These are phyloP conservation scores for Colletotrichum phormii DNA, from an alignment of 2,329 filamentous ascomycete genomes.

Conservation along the genomic window DNA sequence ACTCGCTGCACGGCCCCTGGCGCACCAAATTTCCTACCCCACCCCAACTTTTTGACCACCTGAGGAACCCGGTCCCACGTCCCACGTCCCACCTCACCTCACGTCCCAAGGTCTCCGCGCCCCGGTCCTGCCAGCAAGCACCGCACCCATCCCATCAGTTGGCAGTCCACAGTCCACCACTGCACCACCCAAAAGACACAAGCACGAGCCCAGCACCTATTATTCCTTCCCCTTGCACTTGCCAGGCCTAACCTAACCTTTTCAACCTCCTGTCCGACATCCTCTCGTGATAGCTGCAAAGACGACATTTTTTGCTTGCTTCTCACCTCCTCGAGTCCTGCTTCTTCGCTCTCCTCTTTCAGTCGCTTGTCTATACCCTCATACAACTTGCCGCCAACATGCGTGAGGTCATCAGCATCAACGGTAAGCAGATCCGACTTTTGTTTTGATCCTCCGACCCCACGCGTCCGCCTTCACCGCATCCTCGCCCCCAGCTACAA, in stretches of 20 bases:
- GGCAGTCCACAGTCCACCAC: slow-evolving; percentile 1
- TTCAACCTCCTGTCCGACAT: slow-evolving; percentile 35
- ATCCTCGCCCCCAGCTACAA: slow-evolving; percentile 44
- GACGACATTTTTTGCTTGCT: slow-evolving; percentile 28
- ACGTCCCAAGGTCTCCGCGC: slow-evolving; percentile 2
- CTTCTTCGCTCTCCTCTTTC: slow-evolving; percentile 29
- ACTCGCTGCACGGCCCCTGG: slow-evolving; percentile 34
- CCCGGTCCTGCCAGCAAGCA: slow-evolving; percentile 1
- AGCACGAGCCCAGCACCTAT: slow-evolving; percentile 34
- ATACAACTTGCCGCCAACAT: slow-evolving; percentile 69
- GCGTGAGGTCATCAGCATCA: slow-evolving; percentile 99
- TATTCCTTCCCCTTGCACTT: slow-evolving; percentile 34
- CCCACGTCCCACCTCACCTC: neutral
- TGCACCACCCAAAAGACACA: slow-evolving; percentile 17
- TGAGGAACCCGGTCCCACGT: slow-evolving; percentile 25
- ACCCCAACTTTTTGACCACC: slow-evolving; percentile 23
- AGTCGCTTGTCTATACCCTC: slow-evolving; percentile 40
- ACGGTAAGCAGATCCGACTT: slow-evolving; percentile 74
- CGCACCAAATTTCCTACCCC: slow-evolving; percentile 37
- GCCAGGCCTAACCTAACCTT: slow-evolving; percentile 28
- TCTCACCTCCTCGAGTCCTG: slow-evolving; percentile 18
- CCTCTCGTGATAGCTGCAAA: slow-evolving; percentile 36
- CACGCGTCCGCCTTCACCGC: slow-evolving; percentile 59
- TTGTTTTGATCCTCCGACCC: slow-evolving; percentile 44
- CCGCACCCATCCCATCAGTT: neutral